Conservation (phyloP, 2,329 filamentous ascomycete genomes). For the Bisporella sp. region DNA sequence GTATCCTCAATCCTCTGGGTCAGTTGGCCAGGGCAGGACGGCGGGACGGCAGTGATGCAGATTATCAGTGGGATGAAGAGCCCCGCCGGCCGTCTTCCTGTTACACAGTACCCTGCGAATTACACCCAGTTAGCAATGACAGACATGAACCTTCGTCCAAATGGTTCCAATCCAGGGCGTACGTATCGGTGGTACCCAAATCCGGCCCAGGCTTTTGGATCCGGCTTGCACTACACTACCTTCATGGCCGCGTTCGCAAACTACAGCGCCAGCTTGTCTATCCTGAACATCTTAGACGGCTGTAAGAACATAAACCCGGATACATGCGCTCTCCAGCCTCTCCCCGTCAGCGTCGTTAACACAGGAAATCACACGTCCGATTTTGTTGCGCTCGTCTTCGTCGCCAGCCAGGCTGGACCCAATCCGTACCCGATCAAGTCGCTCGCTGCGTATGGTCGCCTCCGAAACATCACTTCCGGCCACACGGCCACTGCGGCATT, state of each 20-base stretch:
- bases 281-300: conserved; percentile 4
- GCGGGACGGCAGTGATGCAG: conserved; percentile 47
- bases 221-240: conserved; percentile 33
- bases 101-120: conserved; percentile 47
- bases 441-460: conserved; percentile 42
- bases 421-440: conserved; percentile 44
- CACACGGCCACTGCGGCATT: conserved; percentile 28
- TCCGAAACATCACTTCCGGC: conserved; percentile 20
- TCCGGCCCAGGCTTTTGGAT: conserved; percentile 45
- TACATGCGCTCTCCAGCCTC: conserved; percentile 26
- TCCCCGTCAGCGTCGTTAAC: conserved; percentile 36
- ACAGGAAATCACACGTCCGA: conserved; percentile 45
- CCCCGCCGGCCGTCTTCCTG: conserved; percentile 38
- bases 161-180: conserved; percentile 29
- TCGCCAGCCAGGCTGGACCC: conserved; percentile 40
- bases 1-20: conserved; percentile 49
- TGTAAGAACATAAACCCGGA: background rate
- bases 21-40: conserved; percentile 53
- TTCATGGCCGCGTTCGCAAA: conserved; percentile 3
- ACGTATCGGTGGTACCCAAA: conserved; percentile 53
- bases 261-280: background rate
- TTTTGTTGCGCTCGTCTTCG: conserved; percentile 44
- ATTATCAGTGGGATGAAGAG: conserved; percentile 39
- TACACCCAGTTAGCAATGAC: conserved; percentile 48
- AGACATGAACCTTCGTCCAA: conserved; percentile 47